phyloP scores from a whole-genome alignment of 139 green algal species.

The Tetraselmis striata region DNA sequence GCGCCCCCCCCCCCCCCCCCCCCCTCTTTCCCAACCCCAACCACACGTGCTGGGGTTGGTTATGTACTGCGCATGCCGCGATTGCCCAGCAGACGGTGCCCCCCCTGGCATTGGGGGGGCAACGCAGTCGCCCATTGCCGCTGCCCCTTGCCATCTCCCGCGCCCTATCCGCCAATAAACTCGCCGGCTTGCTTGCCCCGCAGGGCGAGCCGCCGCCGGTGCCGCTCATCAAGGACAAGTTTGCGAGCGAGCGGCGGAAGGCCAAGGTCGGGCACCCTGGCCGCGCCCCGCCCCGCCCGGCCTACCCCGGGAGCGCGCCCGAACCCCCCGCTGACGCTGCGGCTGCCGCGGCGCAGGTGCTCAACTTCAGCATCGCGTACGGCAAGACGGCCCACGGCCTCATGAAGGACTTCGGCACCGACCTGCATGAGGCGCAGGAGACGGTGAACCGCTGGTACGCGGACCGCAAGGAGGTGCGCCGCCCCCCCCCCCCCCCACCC shows the following conservation, averaged over 20 bases:
- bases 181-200: background rate
- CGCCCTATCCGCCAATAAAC: too few species aligned
- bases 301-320: too few species aligned
- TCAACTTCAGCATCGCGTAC: slow-evolving; percentile 99
- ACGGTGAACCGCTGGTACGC: slow-evolving; percentile 84
- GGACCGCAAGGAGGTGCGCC: slow-evolving; percentile 57
- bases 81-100: too few species aligned
- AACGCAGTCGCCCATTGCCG: too few species aligned
- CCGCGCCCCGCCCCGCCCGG: too few species aligned
- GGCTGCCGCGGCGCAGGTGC: slow-evolving; percentile 51
- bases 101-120: too few species aligned
- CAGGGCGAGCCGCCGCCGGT: slow-evolving; percentile 23
- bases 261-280: slow-evolving; percentile 83
- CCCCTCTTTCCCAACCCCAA: too few species aligned
- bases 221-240: slow-evolving; percentile 89
- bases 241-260: slow-evolving; percentile 62
- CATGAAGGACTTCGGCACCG: slow-evolving; percentile 80
- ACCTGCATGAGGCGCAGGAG: slow-evolving; percentile 73
- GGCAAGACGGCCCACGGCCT: slow-evolving; percentile 96
- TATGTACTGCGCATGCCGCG: too few species aligned
- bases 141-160: too few species aligned
- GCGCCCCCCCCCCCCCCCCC: too few species aligned
- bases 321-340: too few species aligned
- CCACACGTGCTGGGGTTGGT: too few species aligned
- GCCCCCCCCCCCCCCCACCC: background rate